These are phyloP conservation scores for Candida pseudocylindracea DNA, from an alignment of 1,139 yeast species.

Conservation along the genomic window DNA sequence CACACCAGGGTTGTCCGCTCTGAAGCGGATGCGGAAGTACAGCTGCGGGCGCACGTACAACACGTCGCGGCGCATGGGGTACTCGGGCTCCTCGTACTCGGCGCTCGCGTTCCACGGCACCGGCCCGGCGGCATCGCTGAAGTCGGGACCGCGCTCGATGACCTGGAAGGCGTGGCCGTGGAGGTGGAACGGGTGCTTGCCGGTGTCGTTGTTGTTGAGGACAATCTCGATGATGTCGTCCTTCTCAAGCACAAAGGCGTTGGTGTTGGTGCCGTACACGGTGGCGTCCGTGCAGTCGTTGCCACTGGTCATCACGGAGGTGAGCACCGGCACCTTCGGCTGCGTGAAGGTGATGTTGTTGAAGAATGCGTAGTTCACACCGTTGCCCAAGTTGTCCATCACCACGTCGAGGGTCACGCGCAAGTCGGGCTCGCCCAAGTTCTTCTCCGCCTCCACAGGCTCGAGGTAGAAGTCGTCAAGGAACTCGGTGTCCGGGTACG, in stretches of 20 bases:
- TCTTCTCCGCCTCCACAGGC: constrained; percentile 28
- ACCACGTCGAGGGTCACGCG: constrained; percentile 39
- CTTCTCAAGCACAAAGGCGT: constrained; percentile 46
- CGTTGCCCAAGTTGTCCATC: constrained; percentile 65
- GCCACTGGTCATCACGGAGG: constrained; percentile 55
- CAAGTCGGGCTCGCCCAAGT: constrained; percentile 44
- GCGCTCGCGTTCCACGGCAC: constrained; percentile 25
- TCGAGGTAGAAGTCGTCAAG: constrained; percentile 44
- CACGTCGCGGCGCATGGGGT: constrained; percentile 46
- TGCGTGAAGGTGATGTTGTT: constrained; percentile 55
- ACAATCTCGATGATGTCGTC: constrained; percentile 45
- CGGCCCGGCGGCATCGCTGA: constrained; percentile 28
- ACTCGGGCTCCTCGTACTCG: constrained; percentile 32
- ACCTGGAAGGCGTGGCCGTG: constrained; percentile 78
- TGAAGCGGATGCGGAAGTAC: constrained; percentile 40
- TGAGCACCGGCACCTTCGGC: constrained; percentile 69
- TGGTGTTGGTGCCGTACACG: constrained; percentile 48
- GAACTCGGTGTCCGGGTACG: constrained; percentile 7
- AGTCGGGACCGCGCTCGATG: constrained; percentile 30
- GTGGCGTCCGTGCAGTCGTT: constrained; percentile 22
- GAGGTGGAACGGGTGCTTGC: constrained; percentile 83
- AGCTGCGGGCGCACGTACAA: constrained; percentile 43
- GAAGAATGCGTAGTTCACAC: constrained; percentile 81
- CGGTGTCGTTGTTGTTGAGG: constrained; percentile 57
- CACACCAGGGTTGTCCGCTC: constrained; percentile 73